Evolutionary conservation across 2,329 filamentous ascomycete genomes (phyloP), one percentile per base, ranked within the genome.

Genomic region (Pseudonectria foliicola): DNA sequence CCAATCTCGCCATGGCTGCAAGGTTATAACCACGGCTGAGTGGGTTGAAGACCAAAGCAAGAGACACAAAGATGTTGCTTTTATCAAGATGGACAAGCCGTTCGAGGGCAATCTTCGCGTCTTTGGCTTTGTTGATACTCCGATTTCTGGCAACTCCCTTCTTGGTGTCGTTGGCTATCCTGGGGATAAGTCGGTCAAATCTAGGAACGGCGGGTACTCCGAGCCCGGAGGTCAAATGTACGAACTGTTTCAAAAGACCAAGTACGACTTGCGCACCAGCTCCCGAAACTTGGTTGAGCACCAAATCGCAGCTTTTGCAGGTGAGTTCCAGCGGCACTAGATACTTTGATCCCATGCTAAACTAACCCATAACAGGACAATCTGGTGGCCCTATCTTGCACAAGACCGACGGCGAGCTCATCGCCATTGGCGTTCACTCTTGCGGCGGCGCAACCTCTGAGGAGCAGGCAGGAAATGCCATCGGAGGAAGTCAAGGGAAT

Each of bases 81-180:
- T 58, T 24, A 40, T 58, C 15, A 37, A 53, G 21, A 14, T 56
- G 6, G 37, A 53, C 24, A 27, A 28, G 7, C 35, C 49, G 11
- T 55, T 55, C 14, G 40, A 36, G 0, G 54, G 52, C 2, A 35
- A 52, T 8, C 42, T 57, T 1, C 38, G 39, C 5, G 25, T 35
- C 2, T 52, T 55, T 24, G 39, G 21, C 13, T 57, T 42, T 27
- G 24, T 31, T 3, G 7, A 33, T 11, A 54, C 50, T 2, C 48
- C 48, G 2, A 5, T 14, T 3, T 25, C 27, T 10, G 39, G 13
- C 3, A 27, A 31, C 0, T 15, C 35, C 5, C 24, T 39, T 3
- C 26, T 61, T 10, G 59, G 57, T 2, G 40, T 62, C 7, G 50
- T 61, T 13, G 58, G 57, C 12, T 62, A 62, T 35, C 58, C 59